phyloP scores from a whole-genome alignment of 1,284 basidiomycete species.

The Sanghuangporus weigelae region DNA sequence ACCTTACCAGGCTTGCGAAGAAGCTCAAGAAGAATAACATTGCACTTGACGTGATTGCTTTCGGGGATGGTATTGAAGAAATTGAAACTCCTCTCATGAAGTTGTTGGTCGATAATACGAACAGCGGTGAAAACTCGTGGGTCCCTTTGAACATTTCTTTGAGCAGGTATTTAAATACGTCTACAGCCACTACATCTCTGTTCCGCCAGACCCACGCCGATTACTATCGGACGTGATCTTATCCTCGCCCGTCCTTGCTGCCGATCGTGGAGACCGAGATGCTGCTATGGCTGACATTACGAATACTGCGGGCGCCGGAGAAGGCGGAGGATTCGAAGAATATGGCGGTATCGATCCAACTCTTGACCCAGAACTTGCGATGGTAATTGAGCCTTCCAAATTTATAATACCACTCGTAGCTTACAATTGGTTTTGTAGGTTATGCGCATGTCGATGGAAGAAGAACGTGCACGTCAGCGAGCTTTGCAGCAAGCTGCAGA shows the following conservation, averaged over 20 bases:
- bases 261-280: conserved; percentile 63
- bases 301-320: conserved; percentile 40
- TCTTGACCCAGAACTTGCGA: conserved; percentile 94
- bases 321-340: conserved; percentile 45
- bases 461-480: conserved; percentile 83
- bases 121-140: conserved; percentile 79
- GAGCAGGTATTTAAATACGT: conserved; percentile 1
- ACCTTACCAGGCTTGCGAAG: conserved; percentile 86
- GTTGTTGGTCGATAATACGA: conserved; percentile 74
- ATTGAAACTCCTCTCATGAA: conserved; percentile 56
- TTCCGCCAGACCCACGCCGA: conserved; percentile 66
- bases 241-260: conserved; percentile 78
- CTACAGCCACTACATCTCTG: conserved; percentile 74
- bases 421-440: conserved; percentile 50
- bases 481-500: conserved; percentile 46
- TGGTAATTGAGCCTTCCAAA: conserved; percentile 50
- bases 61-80: conserved; percentile 68
- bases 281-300: conserved; percentile 50
- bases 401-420: neutral
- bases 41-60: conserved; percentile 87
- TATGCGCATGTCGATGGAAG: conserved; percentile 95
- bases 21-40: conserved; percentile 99
- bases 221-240: conserved; percentile 84
- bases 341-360: conserved; percentile 93
- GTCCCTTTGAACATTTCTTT: conserved; percentile 26